Evolutionary conservation across 306 rosid species (phyloP).

Genomic region (Lagenaria siceraria): DNA sequence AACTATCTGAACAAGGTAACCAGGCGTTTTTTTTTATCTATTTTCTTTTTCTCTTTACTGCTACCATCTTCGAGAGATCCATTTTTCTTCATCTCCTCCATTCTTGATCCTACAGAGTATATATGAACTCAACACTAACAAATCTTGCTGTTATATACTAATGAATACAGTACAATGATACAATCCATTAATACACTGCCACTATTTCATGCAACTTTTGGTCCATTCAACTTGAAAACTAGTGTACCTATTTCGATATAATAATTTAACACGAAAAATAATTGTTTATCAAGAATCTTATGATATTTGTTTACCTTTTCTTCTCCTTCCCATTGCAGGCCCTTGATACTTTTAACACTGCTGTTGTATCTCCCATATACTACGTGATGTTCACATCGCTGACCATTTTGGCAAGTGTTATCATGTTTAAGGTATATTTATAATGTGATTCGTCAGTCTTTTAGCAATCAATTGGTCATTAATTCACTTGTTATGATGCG

Average conservation of each 20-base stretch:
- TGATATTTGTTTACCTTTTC: not conserved
- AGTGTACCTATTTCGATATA: not conserved
- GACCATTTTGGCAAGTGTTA: conserved; percentile 90
- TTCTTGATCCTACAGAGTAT: not conserved
- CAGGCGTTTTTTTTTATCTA: not conserved
- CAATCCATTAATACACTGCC: not conserved
- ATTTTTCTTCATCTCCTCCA: not conserved
- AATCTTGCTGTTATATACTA: not conserved
- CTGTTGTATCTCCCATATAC: conserved; percentile 96
- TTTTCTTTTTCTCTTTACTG: not conserved
- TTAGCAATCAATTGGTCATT: not conserved
- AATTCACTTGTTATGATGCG: not conserved
- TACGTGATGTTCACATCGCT: conserved; percentile 93
- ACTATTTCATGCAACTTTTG: not conserved
- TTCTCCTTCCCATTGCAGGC: conserved; percentile 45
- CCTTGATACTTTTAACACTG: conserved; percentile 92
- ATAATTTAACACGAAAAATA: not conserved
- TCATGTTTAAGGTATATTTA: conserved; percentile 83
- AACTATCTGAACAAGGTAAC: conserved; percentile 71
- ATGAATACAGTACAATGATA: not conserved
- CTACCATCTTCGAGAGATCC: not conserved
- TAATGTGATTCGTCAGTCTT: not conserved
- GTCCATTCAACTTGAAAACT: not conserved
- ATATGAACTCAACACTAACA: not conserved
- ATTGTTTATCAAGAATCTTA: not conserved